Percentiles rank a stretch among this genome's conserved stretches.
Evolutionary conservation across 768 basidiomycete species (phyloP).

Genomic region (Sarcomyxa edulis): DNA sequence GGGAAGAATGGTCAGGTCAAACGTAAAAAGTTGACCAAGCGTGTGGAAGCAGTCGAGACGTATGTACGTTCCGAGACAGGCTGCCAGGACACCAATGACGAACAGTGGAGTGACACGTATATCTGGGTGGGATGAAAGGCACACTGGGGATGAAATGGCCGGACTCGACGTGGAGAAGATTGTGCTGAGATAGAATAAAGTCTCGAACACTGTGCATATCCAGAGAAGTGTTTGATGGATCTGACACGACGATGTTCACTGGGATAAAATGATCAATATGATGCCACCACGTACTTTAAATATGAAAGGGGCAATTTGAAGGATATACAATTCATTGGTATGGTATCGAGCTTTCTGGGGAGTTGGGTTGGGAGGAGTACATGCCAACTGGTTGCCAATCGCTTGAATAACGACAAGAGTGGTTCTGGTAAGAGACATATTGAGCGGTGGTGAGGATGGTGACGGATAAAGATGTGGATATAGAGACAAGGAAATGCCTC

Average conservation of each 20-base stretch:
- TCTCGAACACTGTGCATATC: conserved; percentile 45
- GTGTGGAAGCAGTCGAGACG: conserved; percentile 49
- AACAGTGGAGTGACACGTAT: conserved; percentile 37
- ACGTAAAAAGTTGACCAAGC: conserved; percentile 52
- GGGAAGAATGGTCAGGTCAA: conserved; percentile 52
- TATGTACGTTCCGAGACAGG: conserved; percentile 38
- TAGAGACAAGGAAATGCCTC: too few relatives aligned
- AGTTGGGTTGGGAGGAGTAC: conserved; percentile 54
- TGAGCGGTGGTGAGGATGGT: background rate
- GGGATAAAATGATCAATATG: background rate
- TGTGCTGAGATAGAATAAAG: conserved; percentile 32
- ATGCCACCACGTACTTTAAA: conserved; percentile 39
- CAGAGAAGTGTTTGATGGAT: conserved; percentile 46
- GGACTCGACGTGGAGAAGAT: conserved; percentile 25
- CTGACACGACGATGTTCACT: conserved; percentile 19
- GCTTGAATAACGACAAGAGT: conserved; percentile 45
- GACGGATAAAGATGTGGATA: too few relatives aligned
- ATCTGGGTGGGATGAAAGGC: conserved; percentile 21
- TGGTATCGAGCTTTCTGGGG: conserved; percentile 45
- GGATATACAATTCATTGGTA: conserved; percentile 42
- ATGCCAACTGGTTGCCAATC: conserved; percentile 43
- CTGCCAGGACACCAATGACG: conserved; percentile 36
- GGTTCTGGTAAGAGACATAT: conserved; percentile 46
- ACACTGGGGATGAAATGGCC: conserved; percentile 26
- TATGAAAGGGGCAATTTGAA: conserved; percentile 51